Evolutionary conservation across 2,329 filamentous ascomycete species (phyloP).

Genomic region (Neodidymelliopsis sp.): DNA sequence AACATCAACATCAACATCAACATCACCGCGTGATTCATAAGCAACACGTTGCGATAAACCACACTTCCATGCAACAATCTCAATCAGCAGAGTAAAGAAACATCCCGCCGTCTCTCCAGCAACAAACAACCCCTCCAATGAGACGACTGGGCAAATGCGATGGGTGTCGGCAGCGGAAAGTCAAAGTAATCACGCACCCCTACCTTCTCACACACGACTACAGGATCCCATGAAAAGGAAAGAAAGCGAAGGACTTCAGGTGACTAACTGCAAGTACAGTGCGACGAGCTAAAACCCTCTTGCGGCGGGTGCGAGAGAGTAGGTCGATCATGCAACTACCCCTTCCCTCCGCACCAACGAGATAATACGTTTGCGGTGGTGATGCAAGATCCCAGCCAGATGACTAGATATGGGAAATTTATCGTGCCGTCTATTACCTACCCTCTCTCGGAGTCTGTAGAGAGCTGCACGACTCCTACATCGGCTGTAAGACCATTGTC

Average conservation of each 20-base stretch:
- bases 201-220: no score
- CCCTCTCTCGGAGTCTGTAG: neutral
- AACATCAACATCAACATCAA: no score
- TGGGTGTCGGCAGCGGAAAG: constrained; percentile 7
- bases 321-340: constrained; percentile 3
- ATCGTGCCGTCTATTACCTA: neutral
- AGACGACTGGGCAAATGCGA: constrained; percentile 13
- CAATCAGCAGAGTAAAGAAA: no score
- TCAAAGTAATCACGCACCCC: constrained; percentile 4
- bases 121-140: no score
- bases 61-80: no score
- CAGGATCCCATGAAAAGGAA: no score
- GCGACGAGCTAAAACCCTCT: constrained; percentile 11
- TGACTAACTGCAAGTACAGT: no score
- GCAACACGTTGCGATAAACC: no score
- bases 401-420: constrained; percentile 11
- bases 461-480: neutral
- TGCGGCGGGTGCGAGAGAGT: constrained; percentile 4
- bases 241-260: no score
- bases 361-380: constrained; percentile 9
- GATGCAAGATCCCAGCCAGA: constrained; percentile 11
- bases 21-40: no score
- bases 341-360: neutral
- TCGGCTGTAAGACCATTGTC: no score
- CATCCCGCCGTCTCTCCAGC: no score